Evolutionary conservation across 306 rosid genomes (phyloP).

Genomic region (Adenanthera pavonina): DNA sequence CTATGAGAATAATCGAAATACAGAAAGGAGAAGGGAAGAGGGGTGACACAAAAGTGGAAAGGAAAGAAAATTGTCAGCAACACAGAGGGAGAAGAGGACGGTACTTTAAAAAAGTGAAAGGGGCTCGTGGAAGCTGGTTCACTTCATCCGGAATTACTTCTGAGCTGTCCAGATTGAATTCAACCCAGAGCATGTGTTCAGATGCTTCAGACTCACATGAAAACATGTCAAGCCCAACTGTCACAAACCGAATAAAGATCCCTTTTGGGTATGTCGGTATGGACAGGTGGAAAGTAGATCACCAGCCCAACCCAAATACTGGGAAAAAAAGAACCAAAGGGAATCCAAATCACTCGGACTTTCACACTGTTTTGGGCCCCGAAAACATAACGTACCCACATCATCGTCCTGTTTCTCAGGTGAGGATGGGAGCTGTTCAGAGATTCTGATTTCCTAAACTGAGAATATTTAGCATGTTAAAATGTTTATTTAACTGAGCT

Average conservation of each 20-base stretch:
- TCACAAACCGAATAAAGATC: too few species aligned
- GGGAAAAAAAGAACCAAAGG: not conserved
- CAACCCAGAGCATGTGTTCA: slow-evolving; percentile 48
- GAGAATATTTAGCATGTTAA: too few species aligned
- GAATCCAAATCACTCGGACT: not conserved
- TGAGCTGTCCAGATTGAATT: slow-evolving; percentile 65
- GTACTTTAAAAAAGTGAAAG: slow-evolving; percentile 51
- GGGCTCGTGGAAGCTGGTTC: slow-evolving; percentile 53
- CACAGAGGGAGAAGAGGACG: slow-evolving; percentile 47
- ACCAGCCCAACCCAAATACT: not conserved
- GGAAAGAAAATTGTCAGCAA: not conserved
- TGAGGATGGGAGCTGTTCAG: not conserved
- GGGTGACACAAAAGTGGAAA: not conserved
- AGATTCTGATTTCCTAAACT: too few species aligned
- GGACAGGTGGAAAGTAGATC: not conserved
- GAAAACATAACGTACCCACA: not conserved
- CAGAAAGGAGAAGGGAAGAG: not conserved
- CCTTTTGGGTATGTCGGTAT: too few species aligned
- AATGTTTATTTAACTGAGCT: too few species aligned
- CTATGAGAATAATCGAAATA: not conserved
- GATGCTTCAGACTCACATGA: slow-evolving; percentile 44
- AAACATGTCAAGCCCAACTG: not conserved
- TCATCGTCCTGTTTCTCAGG: not conserved
- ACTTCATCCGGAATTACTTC: slow-evolving; percentile 58
- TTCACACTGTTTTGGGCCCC: not conserved